phyloP scores from a whole-genome alignment of 202 grass and related monocot genomes.

The Setaria viridis region DNA sequence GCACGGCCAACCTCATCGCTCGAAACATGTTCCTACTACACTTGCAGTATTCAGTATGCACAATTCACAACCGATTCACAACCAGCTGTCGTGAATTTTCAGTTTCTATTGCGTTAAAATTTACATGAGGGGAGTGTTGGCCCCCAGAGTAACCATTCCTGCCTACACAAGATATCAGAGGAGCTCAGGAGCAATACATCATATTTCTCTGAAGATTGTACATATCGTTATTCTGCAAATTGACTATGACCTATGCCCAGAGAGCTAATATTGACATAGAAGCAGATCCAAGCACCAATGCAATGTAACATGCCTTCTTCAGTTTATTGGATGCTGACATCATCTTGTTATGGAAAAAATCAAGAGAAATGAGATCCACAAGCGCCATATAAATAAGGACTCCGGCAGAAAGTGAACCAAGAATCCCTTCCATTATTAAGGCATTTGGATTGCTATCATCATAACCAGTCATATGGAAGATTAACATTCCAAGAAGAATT shows the following conservation, averaged over 20 bases:
- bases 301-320: constrained; percentile 78
- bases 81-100: background rate
- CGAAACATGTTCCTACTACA: background rate
- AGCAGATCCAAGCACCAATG: constrained; percentile 93
- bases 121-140: constrained; percentile 16
- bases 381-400: constrained; percentile 97
- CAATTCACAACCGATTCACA: background rate
- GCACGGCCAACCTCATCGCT: background rate
- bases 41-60: background rate
- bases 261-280: constrained; percentile 97
- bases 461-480: constrained; percentile 96
- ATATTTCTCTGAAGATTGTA: constrained; percentile 27
- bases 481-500: constrained; percentile 87
- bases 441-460: constrained; percentile 93
- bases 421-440: constrained; percentile 88
- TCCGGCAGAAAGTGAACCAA: constrained; percentile 91
- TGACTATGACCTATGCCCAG: constrained; percentile 70
- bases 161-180: constrained; percentile 18
- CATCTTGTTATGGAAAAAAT: constrained; percentile 97
- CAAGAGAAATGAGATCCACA: constrained; percentile 91
- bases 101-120: constrained; percentile 40
- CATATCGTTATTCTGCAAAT: constrained; percentile 15
- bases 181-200: constrained; percentile 11
- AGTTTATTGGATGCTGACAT: constrained; percentile 66
- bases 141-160: constrained; percentile 10